Evolutionary conservation across 768 basidiomycete genomes (phyloP), one percentile per base, ranked within the genome.

Genomic region (Pilatotrama ljubarskyi): DNA sequence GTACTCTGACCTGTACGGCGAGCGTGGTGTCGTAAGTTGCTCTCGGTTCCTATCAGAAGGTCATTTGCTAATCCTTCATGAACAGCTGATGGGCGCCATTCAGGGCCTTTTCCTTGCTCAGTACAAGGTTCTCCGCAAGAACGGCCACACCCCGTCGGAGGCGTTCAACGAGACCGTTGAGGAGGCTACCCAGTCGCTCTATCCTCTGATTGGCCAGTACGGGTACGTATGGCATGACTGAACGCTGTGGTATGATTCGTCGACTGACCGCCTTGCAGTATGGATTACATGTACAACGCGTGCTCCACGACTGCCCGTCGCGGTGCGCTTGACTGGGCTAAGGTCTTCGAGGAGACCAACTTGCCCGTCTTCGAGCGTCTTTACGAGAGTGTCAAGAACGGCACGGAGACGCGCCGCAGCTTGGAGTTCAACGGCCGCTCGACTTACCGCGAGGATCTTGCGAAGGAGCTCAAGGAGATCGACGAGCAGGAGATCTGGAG

Each of bases 161-260:
- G 95, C 95, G 49, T 98, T 99, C 87, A 98, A 99, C 77, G 97
- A 99, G 82, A 98, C 97, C 60, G 97, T 98, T 62, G 97, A 98
- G 78, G 97, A 98, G 80, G 97, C 97, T n/a, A 98, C 96, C 42
- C 95, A 99, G 73, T 96, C 94, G 38, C 86, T 99, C 64, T 98
- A 93, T 82, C 97, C 97, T 61, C 77, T 99, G 75, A 94, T 99
- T 70, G 97, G 96, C 66, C 84, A 89, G 71, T 90, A 97, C 74
- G 95, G 94, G 89, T 91, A 74, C 55, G 86, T 46, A 14, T 40
- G 20, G 7, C 42, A 10, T n/a, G 6, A 38, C 11, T n/a, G 22
- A 29, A 18, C 8, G 5, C 32, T 7, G n/a, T 6, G 1, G 11
- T 40, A 35, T 6, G 15, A 24, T 43, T 51, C 17, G 29, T 58